Conservation (phyloP, 768 basidiomycete species). For the Clitopilus hobsonii region DNA sequence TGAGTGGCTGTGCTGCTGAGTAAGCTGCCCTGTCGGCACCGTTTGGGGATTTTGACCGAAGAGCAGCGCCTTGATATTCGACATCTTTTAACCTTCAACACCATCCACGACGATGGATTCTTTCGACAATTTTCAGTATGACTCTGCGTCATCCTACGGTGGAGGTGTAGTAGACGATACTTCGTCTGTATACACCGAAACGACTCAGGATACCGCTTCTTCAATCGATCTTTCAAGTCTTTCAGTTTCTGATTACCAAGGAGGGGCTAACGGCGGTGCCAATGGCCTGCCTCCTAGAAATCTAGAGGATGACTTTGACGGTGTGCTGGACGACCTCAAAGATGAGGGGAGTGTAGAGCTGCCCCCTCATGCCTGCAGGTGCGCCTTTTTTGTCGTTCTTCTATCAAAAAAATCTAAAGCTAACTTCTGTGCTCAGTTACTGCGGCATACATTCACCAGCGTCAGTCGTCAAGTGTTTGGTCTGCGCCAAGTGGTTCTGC, state of each 20-base stretch:
- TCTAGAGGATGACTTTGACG: slow-evolving; percentile 82
- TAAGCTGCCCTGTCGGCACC: neutral
- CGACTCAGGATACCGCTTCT: slow-evolving; percentile 53
- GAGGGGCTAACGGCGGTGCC: slow-evolving; percentile 35
- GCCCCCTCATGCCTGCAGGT: slow-evolving; percentile 96
- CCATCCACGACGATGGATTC: slow-evolving; percentile 55
- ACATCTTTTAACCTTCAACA: slow-evolving; percentile 2
- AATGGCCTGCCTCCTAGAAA: slow-evolving; percentile 25
- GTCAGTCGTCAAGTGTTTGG: slow-evolving; percentile 91
- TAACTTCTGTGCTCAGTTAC: slow-evolving; percentile 52
- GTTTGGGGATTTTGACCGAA: neutral
- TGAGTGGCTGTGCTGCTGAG: neutral
- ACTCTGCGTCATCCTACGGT: slow-evolving; percentile 79
- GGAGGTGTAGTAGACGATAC: slow-evolving; percentile 74
- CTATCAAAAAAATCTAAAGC: slow-evolving; percentile 10
- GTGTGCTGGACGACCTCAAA: slow-evolving; percentile 84
- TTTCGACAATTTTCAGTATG: slow-evolving; percentile 84
- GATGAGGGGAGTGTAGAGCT: slow-evolving; percentile 75
- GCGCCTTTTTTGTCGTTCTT: slow-evolving; percentile 17
- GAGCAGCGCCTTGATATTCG: neutral
- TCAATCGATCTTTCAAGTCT: slow-evolving; percentile 65
- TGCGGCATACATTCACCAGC: slow-evolving; percentile 98
- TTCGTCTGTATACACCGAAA: slow-evolving; percentile 76
- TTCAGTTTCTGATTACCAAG: slow-evolving; percentile 61
- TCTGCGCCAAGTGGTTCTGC: slow-evolving; percentile 97